phyloP scores from a whole-genome alignment of 2,329 filamentous ascomycete species.

The Fonsecaea nubica region DNA sequence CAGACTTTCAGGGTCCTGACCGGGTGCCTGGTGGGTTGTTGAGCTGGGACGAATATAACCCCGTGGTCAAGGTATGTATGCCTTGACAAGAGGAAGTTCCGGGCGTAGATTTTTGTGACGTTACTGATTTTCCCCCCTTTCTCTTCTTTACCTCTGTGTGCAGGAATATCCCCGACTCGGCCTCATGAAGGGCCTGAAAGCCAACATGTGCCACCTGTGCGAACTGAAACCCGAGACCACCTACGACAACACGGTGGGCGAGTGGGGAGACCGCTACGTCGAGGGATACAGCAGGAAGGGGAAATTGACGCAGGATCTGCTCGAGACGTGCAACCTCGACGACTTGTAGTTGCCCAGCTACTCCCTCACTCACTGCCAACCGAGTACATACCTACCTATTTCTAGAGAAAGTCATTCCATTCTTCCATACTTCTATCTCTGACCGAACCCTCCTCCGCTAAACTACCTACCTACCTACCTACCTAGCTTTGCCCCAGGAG shows the following conservation, averaged over 20 bases:
- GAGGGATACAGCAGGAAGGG: conserved; percentile 47
- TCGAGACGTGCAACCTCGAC: conserved; percentile 40
- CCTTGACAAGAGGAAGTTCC: not conserved
- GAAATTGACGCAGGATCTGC: conserved; percentile 42
- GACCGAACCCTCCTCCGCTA: no score
- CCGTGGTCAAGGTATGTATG: conserved; percentile 39
- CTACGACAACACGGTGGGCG: conserved; percentile 47
- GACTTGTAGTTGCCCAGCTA: conserved; percentile 9
- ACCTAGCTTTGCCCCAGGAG: no score
- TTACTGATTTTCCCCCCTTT: not conserved
- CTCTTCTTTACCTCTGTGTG: not conserved
- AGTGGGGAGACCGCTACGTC: conserved; percentile 47
- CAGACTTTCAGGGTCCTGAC: conserved; percentile 50
- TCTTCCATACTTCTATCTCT: not conserved
- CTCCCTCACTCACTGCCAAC: not conserved
- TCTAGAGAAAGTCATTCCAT: not conserved
- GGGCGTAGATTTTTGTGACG: not conserved
- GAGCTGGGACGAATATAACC: conserved; percentile 44
- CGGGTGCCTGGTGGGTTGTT: conserved; percentile 43
- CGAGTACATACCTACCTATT: no score
- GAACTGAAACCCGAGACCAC: conserved; percentile 51
- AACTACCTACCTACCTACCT: no score
- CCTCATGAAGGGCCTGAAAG: conserved; percentile 47
- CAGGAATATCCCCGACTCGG: conserved; percentile 46
- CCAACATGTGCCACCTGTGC: conserved; percentile 51